phyloP scores from a whole-genome alignment of 306 rosid species.

The Sindora glabra region DNA sequence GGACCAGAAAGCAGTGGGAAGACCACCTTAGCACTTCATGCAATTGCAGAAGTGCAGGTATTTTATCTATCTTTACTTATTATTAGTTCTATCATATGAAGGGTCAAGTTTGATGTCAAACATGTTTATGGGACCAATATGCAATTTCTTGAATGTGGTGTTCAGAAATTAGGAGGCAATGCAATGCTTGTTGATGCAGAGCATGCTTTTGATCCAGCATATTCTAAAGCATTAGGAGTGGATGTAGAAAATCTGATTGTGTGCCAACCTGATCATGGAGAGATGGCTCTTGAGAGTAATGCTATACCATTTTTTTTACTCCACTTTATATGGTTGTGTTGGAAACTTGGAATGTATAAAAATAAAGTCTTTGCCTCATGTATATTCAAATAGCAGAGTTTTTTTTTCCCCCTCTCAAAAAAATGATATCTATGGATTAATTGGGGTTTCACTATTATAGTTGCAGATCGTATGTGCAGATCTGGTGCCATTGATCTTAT shows the following conservation, averaged over 20 bases:
- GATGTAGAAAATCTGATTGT: conserved; percentile 93
- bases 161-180: conserved; percentile 94
- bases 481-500: conserved; percentile 97
- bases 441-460: conserved; percentile 36
- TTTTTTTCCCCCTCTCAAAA: too few relatives aligned
- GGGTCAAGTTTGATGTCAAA: neutral
- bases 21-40: conserved; percentile 96
- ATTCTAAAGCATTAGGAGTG: conserved; percentile 93
- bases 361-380: conserved; percentile 4
- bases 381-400: conserved; percentile 4
- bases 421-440: conserved; percentile 19
- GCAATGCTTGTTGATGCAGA: conserved; percentile 99
- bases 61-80: conserved; percentile 8
- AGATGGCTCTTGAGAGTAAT: conserved; percentile 99
- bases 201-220: conserved; percentile 97
- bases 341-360: too few relatives aligned
- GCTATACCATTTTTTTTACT: conserved; percentile 1
- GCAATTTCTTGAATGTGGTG: conserved; percentile 18
- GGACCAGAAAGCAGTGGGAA: conserved; percentile 99
- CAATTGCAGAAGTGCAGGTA: conserved; percentile 98
- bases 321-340: conserved; percentile 16
- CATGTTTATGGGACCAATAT: conserved; percentile 11
- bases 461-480: conserved; percentile 99
- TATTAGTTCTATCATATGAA: neutral
- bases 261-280: conserved; percentile 99